phyloP scores from a whole-genome alignment of 225 moss, liverwort and hornwort species.

The Marchantia paleacea region DNA sequence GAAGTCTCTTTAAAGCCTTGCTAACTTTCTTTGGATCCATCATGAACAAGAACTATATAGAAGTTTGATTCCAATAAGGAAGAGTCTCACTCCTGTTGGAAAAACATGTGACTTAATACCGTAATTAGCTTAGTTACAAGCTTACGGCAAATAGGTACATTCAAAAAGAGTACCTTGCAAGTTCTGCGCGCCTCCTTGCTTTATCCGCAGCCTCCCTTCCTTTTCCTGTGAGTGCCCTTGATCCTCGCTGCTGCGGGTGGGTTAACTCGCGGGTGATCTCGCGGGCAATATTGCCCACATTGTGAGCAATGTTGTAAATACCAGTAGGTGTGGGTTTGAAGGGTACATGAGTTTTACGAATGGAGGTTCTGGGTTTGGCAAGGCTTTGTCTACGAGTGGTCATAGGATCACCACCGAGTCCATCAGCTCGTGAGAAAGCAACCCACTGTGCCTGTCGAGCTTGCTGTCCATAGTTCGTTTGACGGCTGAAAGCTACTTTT shows the following conservation, averaged over 20 bases:
- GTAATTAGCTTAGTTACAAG: not conserved
- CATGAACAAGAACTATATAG: not conserved
- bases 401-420: conserved; percentile 6
- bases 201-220: conserved; percentile 57
- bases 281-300: conserved; percentile 6
- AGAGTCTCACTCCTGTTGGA: not conserved
- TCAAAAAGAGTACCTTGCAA: conserved; percentile 48
- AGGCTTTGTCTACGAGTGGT: not conserved
- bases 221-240: conserved; percentile 32
- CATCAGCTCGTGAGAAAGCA: conserved; percentile 34
- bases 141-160: not conserved
- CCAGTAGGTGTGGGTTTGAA: not conserved
- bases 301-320: conserved; percentile 5
- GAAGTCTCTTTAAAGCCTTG: not conserved
- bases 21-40: not conserved
- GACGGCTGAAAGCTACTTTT: conserved; percentile 56
- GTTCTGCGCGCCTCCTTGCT: conserved; percentile 62
- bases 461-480: conserved; percentile 58
- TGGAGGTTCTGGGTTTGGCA: not conserved
- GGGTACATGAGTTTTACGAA: not conserved
- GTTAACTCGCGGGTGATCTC: conserved; percentile 16
- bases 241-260: conserved; percentile 25
- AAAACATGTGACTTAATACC: not conserved
- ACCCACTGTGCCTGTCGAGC: conserved; percentile 76
- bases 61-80: not conserved